Evolutionary conservation across 2,329 filamentous ascomycete species (phyloP), one percentile per base, ranked within the genome.

Genomic region (Trichoderma arundinaceum): DNA sequence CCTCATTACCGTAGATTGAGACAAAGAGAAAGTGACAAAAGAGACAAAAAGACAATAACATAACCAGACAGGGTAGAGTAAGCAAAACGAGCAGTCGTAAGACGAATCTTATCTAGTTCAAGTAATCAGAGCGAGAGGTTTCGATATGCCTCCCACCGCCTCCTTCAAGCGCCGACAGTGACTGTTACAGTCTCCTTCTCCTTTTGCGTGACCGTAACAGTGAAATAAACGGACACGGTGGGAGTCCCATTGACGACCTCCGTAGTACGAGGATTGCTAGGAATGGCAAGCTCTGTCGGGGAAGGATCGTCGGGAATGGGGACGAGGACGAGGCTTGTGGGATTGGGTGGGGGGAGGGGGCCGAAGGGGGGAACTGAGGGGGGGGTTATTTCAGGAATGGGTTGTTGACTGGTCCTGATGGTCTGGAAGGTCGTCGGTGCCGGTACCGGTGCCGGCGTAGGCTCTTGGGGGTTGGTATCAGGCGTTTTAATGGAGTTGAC

Each of bases 181-280:
- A 77, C 67, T 4, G 76, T 79, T 8, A 75, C 73, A 7, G 74
- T 77, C 69, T 74, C 67, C 51, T 65, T 71, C 44, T 72, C 71
- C 58, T 71, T 74, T 2, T 76, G 70, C 19, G 77, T 78, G 32
- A 76, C 72, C 4, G 78, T 80, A 2, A 79, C 75, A 4, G 78
- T 79, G 33, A 78, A 70, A 66, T 71, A 76, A 10, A 78, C 69
- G 1, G 76, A 77, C 39, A 78, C 75, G 9, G 77, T 78, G 2
- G 75, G 73, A n/a, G 72, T 73, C 3, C 76, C 76, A 38, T 73
- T 69, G 19, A 74, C 49, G 6, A 64, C 59, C 0, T 74, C 71
- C 6, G 74, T 72, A 4, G 71, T 71, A 33, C 35, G 33, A 46
- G 57, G 63, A 9, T 12, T 43, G 65, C 33, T 46, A 2, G 49